These are phyloP conservation scores for Prunus yedoensis DNA, from an alignment of 331 rosid genomes.

Conservation along the genomic window DNA sequence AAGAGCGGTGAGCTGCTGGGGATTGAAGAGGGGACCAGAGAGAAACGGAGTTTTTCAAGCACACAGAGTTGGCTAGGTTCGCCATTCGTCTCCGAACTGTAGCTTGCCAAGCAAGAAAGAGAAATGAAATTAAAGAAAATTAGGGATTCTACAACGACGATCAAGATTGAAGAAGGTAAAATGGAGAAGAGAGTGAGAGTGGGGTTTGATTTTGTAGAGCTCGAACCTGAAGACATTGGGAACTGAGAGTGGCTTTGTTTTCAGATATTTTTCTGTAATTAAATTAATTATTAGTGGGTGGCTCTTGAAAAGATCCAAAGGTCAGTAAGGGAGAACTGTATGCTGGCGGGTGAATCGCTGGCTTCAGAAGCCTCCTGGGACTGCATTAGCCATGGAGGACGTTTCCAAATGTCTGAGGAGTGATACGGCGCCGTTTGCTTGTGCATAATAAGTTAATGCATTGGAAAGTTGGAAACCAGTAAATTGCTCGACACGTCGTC, in stretches of 20 bases:
- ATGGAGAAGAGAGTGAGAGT: neutral
- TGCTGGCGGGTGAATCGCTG: neutral
- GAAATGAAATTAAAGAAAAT: conserved; percentile 16
- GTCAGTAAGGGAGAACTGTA: conserved; percentile 23
- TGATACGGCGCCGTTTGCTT: neutral
- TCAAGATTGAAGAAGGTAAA: conserved; percentile 16
- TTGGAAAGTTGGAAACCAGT: neutral
- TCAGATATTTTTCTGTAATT: neutral
- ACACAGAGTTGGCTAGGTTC: conserved; percentile 42
- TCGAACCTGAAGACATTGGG: conserved; percentile 52
- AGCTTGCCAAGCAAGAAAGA: conserved; percentile 18
- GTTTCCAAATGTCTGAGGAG: neutral
- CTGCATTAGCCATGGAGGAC: neutral
- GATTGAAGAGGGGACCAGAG: conserved; percentile 38
- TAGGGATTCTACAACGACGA: neutral
- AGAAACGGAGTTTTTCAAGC: conserved; percentile 52
- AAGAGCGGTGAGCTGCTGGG: conserved; percentile 6
- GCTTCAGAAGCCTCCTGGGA: too few relatives aligned
- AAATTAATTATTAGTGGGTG: conserved; percentile 17
- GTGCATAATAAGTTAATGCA: too few relatives aligned
- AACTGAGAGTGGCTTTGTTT: neutral
- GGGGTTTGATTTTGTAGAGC: neutral
- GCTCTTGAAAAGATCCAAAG: conserved; percentile 47
- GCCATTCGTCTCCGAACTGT: conserved; percentile 62
- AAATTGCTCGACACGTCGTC: neutral